phyloP scores from a whole-genome alignment of 1,139 yeast genomes.

The Blastobotrys apis region DNA sequence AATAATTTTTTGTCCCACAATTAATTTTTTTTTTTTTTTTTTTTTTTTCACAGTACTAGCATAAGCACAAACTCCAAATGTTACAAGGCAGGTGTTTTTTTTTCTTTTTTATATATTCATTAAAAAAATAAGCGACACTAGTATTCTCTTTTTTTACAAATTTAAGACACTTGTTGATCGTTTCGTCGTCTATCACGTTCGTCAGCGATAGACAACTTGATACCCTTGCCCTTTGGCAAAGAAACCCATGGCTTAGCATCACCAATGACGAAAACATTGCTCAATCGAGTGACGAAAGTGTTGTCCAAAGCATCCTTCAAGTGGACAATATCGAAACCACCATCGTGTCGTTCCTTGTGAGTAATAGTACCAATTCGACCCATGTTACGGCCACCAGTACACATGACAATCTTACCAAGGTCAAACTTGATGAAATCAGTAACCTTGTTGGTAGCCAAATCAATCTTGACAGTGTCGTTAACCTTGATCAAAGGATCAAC shows the following conservation, averaged over 20 bases:
- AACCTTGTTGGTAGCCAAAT: slow-evolving; percentile 93
- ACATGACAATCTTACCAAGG: slow-evolving; percentile 94
- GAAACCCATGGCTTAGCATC: slow-evolving; percentile 97
- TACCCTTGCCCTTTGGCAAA: slow-evolving; percentile 99
- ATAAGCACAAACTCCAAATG: slow-evolving; percentile 1
- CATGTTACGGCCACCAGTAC: slow-evolving; percentile 99
- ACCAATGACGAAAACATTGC: slow-evolving; percentile 96
- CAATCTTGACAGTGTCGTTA: slow-evolving; percentile 96
- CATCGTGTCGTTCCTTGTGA: slow-evolving; percentile 99
- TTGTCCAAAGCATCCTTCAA: slow-evolving; percentile 95
- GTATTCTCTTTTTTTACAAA: background rate
- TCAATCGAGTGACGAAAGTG: slow-evolving; percentile 96
- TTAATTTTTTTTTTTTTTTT: too few relatives aligned
- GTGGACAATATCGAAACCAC: slow-evolving; percentile 99
- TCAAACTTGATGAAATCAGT: slow-evolving; percentile 89
- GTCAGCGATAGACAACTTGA: slow-evolving; percentile 94
- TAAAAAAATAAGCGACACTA: background rate
- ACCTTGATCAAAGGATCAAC: slow-evolving; percentile 96
- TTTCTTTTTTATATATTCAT: background rate
- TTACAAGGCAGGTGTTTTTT: background rate
- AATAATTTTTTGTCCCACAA: too few relatives aligned
- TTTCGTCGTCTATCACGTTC: slow-evolving; percentile 91
- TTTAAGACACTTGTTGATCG: slow-evolving; percentile 16
- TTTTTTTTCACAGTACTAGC: slow-evolving; percentile 3
- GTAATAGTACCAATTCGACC: slow-evolving; percentile 98